Evolutionary conservation across 306 rosid genomes (phyloP).

Genomic region (Medicago lupulina): DNA sequence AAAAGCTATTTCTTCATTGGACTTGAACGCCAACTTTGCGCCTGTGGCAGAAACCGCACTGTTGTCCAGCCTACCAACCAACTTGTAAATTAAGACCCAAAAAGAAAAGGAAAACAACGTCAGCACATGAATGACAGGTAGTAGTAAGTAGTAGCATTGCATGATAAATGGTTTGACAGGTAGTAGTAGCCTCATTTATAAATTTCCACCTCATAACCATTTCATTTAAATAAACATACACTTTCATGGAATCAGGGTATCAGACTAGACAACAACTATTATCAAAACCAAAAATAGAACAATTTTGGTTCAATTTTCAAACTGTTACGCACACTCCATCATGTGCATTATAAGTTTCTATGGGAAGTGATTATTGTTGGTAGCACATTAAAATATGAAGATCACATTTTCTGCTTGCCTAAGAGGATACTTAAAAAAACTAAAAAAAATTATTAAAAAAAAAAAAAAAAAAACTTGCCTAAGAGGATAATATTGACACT

Average conservation of each 20-base stretch:
- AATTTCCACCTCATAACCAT: constrained; percentile 10
- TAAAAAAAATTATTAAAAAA: no score
- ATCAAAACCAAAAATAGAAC: constrained; percentile 26
- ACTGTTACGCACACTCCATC: not conserved
- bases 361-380: not conserved
- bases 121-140: constrained; percentile 37
- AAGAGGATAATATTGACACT: constrained; percentile 14
- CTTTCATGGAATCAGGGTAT: not conserved
- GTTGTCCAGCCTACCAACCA: constrained; percentile 95
- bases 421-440: no score
- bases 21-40: constrained; percentile 92
- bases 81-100: constrained; percentile 54
- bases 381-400: not conserved
- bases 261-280: constrained; percentile 7
- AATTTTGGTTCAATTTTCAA: constrained; percentile 21
- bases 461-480: not conserved
- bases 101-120: constrained; percentile 4
- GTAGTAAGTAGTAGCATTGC: constrained; percentile 21
- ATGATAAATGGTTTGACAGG: constrained; percentile 11
- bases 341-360: constrained; percentile 19
- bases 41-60: constrained; percentile 97
- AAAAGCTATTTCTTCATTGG: constrained; percentile 86
- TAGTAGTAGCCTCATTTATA: not conserved
- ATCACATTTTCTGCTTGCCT: not conserved
- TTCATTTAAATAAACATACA: constrained; percentile 6